phyloP scores from a whole-genome alignment of 371 early-diverging fungal genomes.

The Smittium culicis region DNA sequence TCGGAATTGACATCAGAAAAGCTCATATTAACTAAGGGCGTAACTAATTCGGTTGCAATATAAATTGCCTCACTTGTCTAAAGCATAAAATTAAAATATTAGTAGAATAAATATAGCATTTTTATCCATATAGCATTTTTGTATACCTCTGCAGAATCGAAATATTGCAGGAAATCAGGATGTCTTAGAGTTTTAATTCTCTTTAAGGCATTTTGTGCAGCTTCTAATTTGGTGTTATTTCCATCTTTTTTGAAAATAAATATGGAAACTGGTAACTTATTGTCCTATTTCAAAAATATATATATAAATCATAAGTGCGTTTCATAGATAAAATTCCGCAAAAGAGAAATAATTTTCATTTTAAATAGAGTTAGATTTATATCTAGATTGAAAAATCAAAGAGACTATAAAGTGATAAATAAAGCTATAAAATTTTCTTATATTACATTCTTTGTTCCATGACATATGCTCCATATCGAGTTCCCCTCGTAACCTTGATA shows the following conservation, averaged over 20 bases:
- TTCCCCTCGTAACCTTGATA: constrained; percentile 45
- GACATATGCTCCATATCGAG: constrained; percentile 63
- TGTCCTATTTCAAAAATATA: constrained; percentile 36
- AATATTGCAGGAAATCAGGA: constrained; percentile 66
- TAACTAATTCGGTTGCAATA: constrained; percentile 78
- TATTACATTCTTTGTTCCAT: constrained; percentile 64
- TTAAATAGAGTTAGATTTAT: too few species aligned
- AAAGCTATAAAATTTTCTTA: too few species aligned
- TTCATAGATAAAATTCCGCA: too few species aligned
- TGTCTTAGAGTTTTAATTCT: constrained; percentile 77
- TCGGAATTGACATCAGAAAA: constrained; percentile 40
- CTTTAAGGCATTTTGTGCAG: constrained; percentile 80
- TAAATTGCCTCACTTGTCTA: constrained; percentile 78
- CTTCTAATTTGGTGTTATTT: constrained; percentile 45
- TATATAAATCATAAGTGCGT: not conserved
- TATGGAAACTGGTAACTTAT: constrained; percentile 61
- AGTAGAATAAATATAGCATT: not conserved
- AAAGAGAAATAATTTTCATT: too few species aligned
- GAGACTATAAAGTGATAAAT: too few species aligned
- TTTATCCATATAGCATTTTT: too few species aligned
- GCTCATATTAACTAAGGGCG: constrained; percentile 47
- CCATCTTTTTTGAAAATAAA: constrained; percentile 68
- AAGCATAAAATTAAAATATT: constrained; percentile 23
- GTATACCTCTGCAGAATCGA: constrained; percentile 10
- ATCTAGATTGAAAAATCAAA: too few species aligned